Conservation (phyloP, 805 yeast genomes). For the Metschnikowia colocasiae region DNA sequence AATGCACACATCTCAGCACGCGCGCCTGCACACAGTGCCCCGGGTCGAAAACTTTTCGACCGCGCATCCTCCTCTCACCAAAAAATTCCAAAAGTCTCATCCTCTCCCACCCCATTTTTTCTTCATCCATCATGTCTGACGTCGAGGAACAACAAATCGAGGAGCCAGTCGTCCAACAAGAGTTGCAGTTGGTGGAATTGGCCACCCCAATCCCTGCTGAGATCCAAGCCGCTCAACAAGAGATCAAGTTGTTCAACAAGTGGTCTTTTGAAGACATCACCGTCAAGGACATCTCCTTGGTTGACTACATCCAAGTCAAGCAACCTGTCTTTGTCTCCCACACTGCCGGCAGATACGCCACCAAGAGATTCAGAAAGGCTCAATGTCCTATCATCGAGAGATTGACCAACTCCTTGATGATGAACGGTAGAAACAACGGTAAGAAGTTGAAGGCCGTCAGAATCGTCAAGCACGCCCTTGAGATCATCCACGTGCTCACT, state of each 20-base stretch:
- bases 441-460: slow-evolving; percentile 99
- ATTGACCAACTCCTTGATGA: slow-evolving; percentile 99
- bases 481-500: slow-evolving; percentile 93
- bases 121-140: slow-evolving; percentile 68
- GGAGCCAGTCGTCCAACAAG: slow-evolving; percentile 81
- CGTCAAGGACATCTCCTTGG: slow-evolving; percentile 95
- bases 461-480: slow-evolving; percentile 98
- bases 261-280: slow-evolving; percentile 98
- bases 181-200: slow-evolving; percentile 74
- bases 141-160: slow-evolving; percentile 59
- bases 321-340: slow-evolving; percentile 97
- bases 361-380: slow-evolving; percentile 99
- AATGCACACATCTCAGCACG: slow-evolving; percentile 18
- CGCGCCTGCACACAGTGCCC: slow-evolving; percentile 12
- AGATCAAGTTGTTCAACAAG: slow-evolving; percentile 98
- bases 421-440: slow-evolving; percentile 99
- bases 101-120: slow-evolving; percentile 8
- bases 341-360: slow-evolving; percentile 99
- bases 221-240: slow-evolving; percentile 91
- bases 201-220: slow-evolving; percentile 97
- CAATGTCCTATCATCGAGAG: slow-evolving; percentile 99
- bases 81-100: neutral
- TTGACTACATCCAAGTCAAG: slow-evolving; percentile 97
- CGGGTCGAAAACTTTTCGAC: slow-evolving; percentile 14
- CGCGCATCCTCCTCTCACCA: slow-evolving; percentile 3